phyloP scores from a whole-genome alignment of 1,139 yeast species.

The Nakaseomyces delphensis region DNA sequence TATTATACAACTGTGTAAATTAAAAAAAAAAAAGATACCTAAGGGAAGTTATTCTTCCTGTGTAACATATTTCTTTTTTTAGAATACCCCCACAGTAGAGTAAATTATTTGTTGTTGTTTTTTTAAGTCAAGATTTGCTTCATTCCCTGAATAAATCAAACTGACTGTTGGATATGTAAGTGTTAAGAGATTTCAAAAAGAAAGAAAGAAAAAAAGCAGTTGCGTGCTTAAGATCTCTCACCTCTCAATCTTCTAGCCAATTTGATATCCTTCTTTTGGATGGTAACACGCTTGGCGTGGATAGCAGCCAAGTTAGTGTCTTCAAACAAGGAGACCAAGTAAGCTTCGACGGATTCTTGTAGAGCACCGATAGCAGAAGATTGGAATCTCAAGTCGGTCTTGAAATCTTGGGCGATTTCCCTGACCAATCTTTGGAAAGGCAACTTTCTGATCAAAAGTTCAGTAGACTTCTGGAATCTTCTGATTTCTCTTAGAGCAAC shows the following conservation, averaged over 20 bases:
- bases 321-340: slow-evolving; percentile 82
- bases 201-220: slow-evolving; percentile 1
- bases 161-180: not conserved
- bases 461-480: slow-evolving; percentile 98
- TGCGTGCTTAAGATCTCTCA: slow-evolving; percentile 57
- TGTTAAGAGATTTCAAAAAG: no score
- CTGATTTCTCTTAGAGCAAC: slow-evolving; percentile 99
- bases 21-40: no score
- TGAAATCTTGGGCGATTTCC: slow-evolving; percentile 97
- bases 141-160: not conserved
- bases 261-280: slow-evolving; percentile 98
- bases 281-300: slow-evolving; percentile 99
- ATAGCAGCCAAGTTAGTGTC: slow-evolving; percentile 98
- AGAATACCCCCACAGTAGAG: not conserved
- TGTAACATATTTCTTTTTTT: not conserved
- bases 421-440: slow-evolving; percentile 99
- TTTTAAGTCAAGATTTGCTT: not conserved
- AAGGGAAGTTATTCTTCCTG: no score
- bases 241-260: slow-evolving; percentile 99
- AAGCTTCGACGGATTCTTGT: slow-evolving; percentile 98
- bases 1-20: slow-evolving; percentile 2
- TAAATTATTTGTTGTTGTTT: not conserved
- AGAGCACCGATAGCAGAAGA: slow-evolving; percentile 98
- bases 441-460: slow-evolving; percentile 90
- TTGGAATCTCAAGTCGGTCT: slow-evolving; percentile 97